Percentiles rank a stretch among this genome's conserved stretches.
These are phyloP conservation scores for Smittium mucronatum DNA, from an alignment of 371 early-diverging fungal genomes.

Conservation along the genomic window DNA sequence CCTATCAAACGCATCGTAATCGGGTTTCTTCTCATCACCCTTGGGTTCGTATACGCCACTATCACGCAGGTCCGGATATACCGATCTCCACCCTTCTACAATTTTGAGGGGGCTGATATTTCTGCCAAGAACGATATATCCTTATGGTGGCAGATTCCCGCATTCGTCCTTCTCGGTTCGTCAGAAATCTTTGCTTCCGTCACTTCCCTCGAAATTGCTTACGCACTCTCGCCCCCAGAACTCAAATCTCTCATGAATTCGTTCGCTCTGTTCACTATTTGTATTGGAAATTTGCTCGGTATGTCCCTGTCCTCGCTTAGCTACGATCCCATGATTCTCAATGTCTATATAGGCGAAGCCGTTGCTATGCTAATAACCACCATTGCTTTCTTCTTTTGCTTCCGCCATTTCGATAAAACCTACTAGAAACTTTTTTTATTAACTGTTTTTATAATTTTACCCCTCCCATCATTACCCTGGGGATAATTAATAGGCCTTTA, in stretches of 20 bases:
- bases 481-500: too few relatives aligned
- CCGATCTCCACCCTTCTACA: conserved; percentile 38
- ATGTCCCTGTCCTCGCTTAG: conserved; percentile 3
- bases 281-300: conserved; percentile 42
- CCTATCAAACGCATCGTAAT: conserved; percentile 55
- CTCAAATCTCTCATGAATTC: conserved; percentile 22
- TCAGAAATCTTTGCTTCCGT: conserved; percentile 58
- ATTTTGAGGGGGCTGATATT: conserved; percentile 18
- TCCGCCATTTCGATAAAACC: conserved; percentile 12
- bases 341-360: conserved; percentile 6
- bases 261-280: conserved; percentile 48
- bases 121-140: conserved; percentile 17
- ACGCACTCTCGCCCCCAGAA: conserved; percentile 13
- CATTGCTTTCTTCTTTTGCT: conserved; percentile 14
- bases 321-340: conserved; percentile 9
- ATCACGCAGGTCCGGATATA: conserved; percentile 55
- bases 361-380: conserved; percentile 7
- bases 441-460: too few relatives aligned
- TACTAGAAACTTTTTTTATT: not conserved
- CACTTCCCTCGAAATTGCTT: conserved; percentile 15
- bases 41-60: conserved; percentile 56
- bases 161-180: conserved; percentile 49
- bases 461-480: too few relatives aligned
- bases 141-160: conserved; percentile 39
- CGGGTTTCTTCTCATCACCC: conserved; percentile 50